Base-by-base conservation (phyloP, 2,329 filamentous ascomycete genomes). In the Epichloe festucae region DNA sequence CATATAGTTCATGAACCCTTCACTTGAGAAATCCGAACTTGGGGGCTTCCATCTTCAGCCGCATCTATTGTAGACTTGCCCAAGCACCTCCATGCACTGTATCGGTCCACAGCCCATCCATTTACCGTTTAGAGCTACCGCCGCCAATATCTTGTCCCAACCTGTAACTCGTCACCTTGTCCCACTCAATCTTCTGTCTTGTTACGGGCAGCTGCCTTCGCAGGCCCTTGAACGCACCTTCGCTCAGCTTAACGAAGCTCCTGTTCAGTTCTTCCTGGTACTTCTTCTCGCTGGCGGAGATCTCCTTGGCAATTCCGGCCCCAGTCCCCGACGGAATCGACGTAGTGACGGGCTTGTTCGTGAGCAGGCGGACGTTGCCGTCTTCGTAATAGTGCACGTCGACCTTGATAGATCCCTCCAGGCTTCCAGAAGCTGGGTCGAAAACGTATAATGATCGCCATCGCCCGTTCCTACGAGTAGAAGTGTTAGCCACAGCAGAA, bases 361-460 rank as follows among this genome's bases (percentile, higher is more conserved):
- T 96, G 56, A 91, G 77, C 54, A 98, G 78, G 2, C 93, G 85
- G 53, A 98, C 93, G 65, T 98, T 98, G 56, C 93, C 93, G 65
- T 98, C 94, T 72, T 98, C 93, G 73, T 98, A 98, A 77, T 98
- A 98, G 75, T 98, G 93, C 49, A 98, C 91, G 60, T 97, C 90
- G 50, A 96, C 87, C 67, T 91, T 89, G 69, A 97, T 83, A 53
- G 77, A 82, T 60, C 93, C 93, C 39, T 83, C 81, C 43, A 97
- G 73, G 46, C 74, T 74, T 57, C 76, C 75, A 2, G 79, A 78
- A n/a, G 81, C 73, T 4, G 89, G 82, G 56, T 84, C 77, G 68
- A 86, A 85, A 61, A 85, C 78, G 73, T 97, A 97, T 50, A 85
- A 77, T 46, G 88, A 90, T 62, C 93, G 87, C 88, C 93, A 98